phyloP scores from a whole-genome alignment of 257 asterid genomes.

The Solanum appendiculatum region DNA sequence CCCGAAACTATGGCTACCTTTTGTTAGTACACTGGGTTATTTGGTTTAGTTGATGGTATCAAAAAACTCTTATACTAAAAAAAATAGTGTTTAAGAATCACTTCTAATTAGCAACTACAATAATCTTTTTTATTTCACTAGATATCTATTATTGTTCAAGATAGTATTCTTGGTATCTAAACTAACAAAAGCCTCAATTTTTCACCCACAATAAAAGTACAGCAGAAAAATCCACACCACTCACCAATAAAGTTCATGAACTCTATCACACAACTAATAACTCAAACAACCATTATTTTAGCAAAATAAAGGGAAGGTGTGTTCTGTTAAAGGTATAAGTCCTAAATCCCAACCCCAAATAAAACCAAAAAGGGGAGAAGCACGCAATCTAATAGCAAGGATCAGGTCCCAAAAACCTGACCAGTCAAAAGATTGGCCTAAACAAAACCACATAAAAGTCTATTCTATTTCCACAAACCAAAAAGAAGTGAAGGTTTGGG shows the following conservation, averaged over 20 bases:
- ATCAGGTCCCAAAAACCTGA: neutral
- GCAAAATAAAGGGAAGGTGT: neutral
- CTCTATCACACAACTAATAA: neutral
- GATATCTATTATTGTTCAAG: neutral
- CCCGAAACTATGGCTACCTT: neutral
- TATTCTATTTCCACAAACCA: neutral
- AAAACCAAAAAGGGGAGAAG: neutral
- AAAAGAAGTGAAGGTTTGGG: neutral
- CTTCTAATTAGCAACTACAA: neutral
- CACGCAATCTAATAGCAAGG: neutral
- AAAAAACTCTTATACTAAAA: neutral
- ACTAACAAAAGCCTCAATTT: neutral
- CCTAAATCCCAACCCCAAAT: neutral
- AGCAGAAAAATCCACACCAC: neutral
- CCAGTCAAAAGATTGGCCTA: neutral
- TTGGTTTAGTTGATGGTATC: neutral
- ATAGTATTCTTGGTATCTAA: neutral
- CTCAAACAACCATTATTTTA: neutral
- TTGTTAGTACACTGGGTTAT: neutral
- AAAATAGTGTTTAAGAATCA: neutral
- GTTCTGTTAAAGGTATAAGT: neutral
- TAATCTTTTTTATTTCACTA: neutral
- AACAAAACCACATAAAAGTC: neutral
- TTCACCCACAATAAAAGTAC: neutral
- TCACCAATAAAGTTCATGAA: neutral